These are phyloP conservation scores for Fusarium falciforme DNA, from an alignment of 2,329 filamentous ascomycete genomes.

Conservation along the genomic window DNA sequence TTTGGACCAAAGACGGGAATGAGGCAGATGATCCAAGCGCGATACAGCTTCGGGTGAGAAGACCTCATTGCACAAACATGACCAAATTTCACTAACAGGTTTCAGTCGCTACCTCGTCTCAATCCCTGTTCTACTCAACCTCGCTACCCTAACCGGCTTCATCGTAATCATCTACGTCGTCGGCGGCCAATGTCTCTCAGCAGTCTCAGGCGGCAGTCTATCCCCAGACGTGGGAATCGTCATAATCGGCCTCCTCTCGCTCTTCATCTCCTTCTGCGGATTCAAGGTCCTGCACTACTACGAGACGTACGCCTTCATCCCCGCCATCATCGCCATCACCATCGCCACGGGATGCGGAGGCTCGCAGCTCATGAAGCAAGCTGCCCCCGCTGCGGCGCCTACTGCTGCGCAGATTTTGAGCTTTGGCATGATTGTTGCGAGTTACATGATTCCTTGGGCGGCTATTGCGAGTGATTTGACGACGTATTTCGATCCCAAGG, in stretches of 20 bases:
- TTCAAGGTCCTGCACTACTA: slow-evolving; percentile 68
- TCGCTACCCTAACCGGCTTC: slow-evolving; percentile 73
- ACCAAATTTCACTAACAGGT: not conserved
- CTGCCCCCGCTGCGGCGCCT: slow-evolving; percentile 51
- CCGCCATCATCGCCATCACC: slow-evolving; percentile 64
- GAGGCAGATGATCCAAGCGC: slow-evolving; percentile 73
- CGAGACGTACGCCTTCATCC: slow-evolving; percentile 68
- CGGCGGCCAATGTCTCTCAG: slow-evolving; percentile 68
- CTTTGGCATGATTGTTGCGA: slow-evolving; percentile 71
- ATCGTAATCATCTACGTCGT: slow-evolving; percentile 71
- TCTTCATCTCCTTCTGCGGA: slow-evolving; percentile 72
- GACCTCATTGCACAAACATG: not conserved
- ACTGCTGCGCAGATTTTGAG: slow-evolving; percentile 61
- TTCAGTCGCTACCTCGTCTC: slow-evolving; percentile 66
- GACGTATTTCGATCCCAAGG: slow-evolving; percentile 69
- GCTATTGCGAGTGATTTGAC: slow-evolving; percentile 70
- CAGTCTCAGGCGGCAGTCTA: slow-evolving; percentile 61
- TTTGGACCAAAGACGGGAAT: slow-evolving; percentile 72
- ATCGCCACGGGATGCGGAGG: slow-evolving; percentile 67
- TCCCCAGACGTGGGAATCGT: slow-evolving; percentile 69
- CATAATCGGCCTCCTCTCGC: slow-evolving; percentile 66
- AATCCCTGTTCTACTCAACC: slow-evolving; percentile 70
- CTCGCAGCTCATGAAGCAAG: slow-evolving; percentile 61
- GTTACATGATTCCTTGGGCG: slow-evolving; percentile 73
- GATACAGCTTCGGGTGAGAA: slow-evolving; percentile 69